Conservation (phyloP, 129 eudicot genomes). For the Lonicera japonica region DNA sequence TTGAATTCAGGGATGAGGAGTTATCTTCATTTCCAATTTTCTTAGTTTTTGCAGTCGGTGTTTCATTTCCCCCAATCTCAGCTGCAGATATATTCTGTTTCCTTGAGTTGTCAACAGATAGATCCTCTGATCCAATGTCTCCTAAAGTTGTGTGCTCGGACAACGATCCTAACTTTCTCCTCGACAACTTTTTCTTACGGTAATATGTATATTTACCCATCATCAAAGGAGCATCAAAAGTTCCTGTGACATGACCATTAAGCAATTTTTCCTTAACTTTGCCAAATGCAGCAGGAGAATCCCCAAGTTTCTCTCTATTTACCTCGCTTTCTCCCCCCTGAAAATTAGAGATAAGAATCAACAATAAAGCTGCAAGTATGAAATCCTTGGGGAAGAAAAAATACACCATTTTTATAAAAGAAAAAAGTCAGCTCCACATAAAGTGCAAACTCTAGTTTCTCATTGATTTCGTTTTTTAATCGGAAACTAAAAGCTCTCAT, state of each 20-base stretch:
- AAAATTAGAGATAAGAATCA: background rate
- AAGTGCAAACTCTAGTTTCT: too few species aligned
- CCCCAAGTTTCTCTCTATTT: conserved; percentile 23
- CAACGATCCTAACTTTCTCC: conserved; percentile 41
- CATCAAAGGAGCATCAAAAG: conserved; percentile 30
- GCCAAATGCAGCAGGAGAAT: conserved; percentile 25
- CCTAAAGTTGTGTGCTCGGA: conserved; percentile 31
- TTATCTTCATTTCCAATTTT: conserved; percentile 13
- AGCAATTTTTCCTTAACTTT: conserved; percentile 37
- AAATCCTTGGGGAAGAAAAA: background rate
- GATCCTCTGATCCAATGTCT: conserved; percentile 14
- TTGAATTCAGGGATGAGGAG: conserved; percentile 18
- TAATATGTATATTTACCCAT: conserved; percentile 46
- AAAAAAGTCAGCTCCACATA: background rate
- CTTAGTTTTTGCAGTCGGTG: conserved; percentile 8
- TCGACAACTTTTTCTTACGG: conserved; percentile 49
- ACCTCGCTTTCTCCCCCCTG: conserved; percentile 30
- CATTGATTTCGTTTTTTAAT: too few species aligned
- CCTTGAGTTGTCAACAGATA: conserved; percentile 31
- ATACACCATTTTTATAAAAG: background rate
- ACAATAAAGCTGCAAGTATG: background rate
- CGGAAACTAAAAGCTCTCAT: too few species aligned
- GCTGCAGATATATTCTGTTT: conserved; percentile 20
- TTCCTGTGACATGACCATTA: conserved; percentile 27
- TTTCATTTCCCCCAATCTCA: conserved; percentile 22